These are phyloP conservation scores for Apiospora aurea DNA, from an alignment of 2,329 filamentous ascomycete species.

Conservation along the genomic window DNA sequence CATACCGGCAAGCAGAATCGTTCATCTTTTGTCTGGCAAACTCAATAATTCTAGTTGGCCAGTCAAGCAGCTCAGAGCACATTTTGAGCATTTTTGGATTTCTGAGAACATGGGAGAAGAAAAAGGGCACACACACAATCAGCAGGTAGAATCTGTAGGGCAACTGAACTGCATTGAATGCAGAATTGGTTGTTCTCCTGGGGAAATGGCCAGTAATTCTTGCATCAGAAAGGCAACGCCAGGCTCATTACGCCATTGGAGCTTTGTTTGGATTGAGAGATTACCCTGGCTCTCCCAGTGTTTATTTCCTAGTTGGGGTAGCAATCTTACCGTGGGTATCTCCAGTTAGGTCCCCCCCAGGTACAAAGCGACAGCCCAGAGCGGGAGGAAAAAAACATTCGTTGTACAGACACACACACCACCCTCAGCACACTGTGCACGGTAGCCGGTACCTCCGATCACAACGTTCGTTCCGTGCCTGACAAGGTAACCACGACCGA, in stretches of 20 bases:
- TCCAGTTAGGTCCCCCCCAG: not conserved
- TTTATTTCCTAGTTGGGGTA: conserved; percentile 23
- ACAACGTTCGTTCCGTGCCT: conserved; percentile 13
- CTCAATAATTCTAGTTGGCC: not conserved
- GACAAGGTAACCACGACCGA: conserved; percentile 15
- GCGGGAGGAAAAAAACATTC: not conserved
- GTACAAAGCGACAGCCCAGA: not conserved
- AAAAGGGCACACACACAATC: not conserved
- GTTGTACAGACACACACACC: conserved; percentile 3
- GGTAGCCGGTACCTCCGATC: conserved; percentile 16
- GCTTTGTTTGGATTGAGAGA: conserved; percentile 24
- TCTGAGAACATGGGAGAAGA: not conserved
- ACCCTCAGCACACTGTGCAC: conserved; percentile 18
- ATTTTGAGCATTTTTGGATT: not conserved
- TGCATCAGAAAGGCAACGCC: conserved; percentile 15
- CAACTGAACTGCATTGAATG: not conserved
- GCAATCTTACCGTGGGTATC: conserved; percentile 21
- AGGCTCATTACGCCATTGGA: conserved; percentile 15
- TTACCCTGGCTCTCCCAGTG: conserved; percentile 17
- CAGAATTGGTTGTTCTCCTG: conserved; percentile 9
- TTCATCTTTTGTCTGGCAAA: not conserved
- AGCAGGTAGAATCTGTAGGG: not conserved
- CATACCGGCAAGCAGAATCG: not conserved
- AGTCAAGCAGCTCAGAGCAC: not conserved
- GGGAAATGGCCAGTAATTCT: conserved; percentile 15